These are phyloP conservation scores for Phytophthora pini DNA, from an alignment of 352 stramenopile genomes.

Conservation along the genomic window DNA sequence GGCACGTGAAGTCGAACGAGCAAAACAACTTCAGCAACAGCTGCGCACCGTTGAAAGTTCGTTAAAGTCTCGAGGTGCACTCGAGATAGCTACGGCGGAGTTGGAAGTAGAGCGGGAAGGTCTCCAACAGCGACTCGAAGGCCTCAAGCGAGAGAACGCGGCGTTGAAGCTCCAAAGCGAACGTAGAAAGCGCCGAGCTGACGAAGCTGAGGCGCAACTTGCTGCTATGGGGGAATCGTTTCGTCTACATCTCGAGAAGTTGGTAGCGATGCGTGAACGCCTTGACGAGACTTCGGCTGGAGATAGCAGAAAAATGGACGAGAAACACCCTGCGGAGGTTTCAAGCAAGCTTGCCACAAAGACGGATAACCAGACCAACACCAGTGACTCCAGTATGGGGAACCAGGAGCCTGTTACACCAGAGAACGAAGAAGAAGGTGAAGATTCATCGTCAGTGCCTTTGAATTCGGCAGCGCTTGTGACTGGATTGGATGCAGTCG, in stretches of 20 bases:
- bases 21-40: constrained; percentile 60
- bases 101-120: constrained; percentile 42
- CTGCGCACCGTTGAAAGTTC: constrained; percentile 61
- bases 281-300: constrained; percentile 33
- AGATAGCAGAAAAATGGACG: constrained; percentile 15
- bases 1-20: constrained; percentile 54
- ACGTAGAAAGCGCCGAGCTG: constrained; percentile 23
- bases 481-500: constrained; percentile 48
- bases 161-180: constrained; percentile 29
- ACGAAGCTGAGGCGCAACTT: constrained; percentile 38
- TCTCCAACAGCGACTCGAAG: constrained; percentile 36
- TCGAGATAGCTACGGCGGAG: constrained; percentile 50
- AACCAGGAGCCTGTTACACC: constrained; percentile 8
- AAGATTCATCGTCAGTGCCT: constrained; percentile 8
- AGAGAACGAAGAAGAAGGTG: constrained; percentile 4
- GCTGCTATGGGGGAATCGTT: constrained; percentile 58
- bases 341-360: not conserved
- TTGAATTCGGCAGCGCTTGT: constrained; percentile 39
- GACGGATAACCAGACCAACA: not conserved
- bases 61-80: constrained; percentile 54
- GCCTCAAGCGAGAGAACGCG: constrained; percentile 39
- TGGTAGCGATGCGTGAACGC: constrained; percentile 62
- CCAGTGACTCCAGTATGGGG: not conserved
- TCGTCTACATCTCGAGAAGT: constrained; percentile 59
- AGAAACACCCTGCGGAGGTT: not conserved